Evolutionary conservation across 345 rosid species (phyloP).

Genomic region (Camelina neglecta): DNA sequence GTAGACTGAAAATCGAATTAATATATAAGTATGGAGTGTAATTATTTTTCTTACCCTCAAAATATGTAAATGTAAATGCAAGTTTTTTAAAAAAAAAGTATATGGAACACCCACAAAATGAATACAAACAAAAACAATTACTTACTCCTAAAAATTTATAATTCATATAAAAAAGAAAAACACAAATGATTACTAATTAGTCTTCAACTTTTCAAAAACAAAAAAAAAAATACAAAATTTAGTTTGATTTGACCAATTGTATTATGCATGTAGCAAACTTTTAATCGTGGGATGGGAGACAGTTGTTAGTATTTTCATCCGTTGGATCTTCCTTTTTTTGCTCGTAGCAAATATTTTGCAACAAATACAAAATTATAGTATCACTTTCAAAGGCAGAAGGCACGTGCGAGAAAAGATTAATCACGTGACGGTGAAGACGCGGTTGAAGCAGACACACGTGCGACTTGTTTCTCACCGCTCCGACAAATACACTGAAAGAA

Average conservation of each 20-base stretch:
- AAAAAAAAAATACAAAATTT: background rate
- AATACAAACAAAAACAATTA: background rate
- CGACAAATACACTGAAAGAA: constrained; percentile 38
- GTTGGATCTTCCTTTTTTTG: background rate
- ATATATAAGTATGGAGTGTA: too few relatives aligned
- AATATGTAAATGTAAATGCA: too few relatives aligned
- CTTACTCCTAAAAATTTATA: background rate
- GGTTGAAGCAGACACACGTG: constrained; percentile 62
- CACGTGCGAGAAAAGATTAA: constrained; percentile 46
- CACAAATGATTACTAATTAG: background rate
- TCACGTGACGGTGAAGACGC: constrained; percentile 57
- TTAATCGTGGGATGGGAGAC: background rate
- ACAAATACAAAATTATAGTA: too few relatives aligned
- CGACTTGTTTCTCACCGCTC: constrained; percentile 52
- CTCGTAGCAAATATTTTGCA: background rate
- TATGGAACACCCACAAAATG: background rate
- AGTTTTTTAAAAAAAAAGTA: too few relatives aligned
- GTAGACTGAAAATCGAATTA: background rate
- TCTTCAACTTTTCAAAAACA: background rate
- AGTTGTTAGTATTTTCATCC: background rate
- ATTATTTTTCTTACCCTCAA: too few relatives aligned
- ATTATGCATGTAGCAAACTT: too few relatives aligned
- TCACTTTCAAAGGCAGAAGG: constrained; percentile 14
- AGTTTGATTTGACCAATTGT: too few relatives aligned
- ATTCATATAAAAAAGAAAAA: background rate